Evolutionary conservation across 192 early-diverging fungal genomes (phyloP).

Genomic region (Radiomyces spectabilis): DNA sequence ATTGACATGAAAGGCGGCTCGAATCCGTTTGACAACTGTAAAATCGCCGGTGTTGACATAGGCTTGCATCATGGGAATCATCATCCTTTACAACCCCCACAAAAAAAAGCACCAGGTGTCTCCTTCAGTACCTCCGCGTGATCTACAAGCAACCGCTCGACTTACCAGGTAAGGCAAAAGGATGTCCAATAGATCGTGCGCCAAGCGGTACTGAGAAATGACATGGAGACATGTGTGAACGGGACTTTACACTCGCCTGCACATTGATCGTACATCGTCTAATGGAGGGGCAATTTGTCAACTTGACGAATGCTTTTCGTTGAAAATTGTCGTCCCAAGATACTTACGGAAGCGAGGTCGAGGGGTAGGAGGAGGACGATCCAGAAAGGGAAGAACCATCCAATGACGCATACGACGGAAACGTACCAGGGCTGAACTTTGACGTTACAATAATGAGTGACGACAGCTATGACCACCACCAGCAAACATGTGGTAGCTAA

Average conservation of each 20-base stretch:
- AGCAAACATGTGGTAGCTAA: conserved; percentile 46
- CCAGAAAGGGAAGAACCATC: conserved; percentile 89
- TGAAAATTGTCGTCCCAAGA: neutral
- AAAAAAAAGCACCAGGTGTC: too few species aligned
- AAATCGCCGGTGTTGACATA: conserved; percentile 89
- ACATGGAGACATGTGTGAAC: conserved; percentile 60
- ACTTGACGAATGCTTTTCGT: neutral
- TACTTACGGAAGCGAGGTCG: conserved; percentile 71
- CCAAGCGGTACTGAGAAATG: conserved; percentile 77
- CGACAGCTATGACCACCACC: conserved; percentile 44
- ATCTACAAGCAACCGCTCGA: neutral
- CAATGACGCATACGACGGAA: conserved; percentile 58
- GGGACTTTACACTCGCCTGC: conserved; percentile 64
- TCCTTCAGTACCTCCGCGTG: too few species aligned
- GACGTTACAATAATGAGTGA: conserved; percentile 77
- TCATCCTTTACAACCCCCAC: conserved; percentile 33
- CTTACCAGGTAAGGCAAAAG: conserved; percentile 80
- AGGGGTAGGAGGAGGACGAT: conserved; percentile 86
- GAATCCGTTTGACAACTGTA: conserved; percentile 53
- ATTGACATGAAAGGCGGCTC: conserved; percentile 74
- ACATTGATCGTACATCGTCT: conserved; percentile 69
- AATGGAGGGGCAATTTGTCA: neutral
- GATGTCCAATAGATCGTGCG: conserved; percentile 83
- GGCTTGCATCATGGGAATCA: conserved; percentile 76
- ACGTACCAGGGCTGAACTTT: conserved; percentile 79